Conservation (phyloP, 768 basidiomycete genomes). For the Amanita thiersii region DNA sequence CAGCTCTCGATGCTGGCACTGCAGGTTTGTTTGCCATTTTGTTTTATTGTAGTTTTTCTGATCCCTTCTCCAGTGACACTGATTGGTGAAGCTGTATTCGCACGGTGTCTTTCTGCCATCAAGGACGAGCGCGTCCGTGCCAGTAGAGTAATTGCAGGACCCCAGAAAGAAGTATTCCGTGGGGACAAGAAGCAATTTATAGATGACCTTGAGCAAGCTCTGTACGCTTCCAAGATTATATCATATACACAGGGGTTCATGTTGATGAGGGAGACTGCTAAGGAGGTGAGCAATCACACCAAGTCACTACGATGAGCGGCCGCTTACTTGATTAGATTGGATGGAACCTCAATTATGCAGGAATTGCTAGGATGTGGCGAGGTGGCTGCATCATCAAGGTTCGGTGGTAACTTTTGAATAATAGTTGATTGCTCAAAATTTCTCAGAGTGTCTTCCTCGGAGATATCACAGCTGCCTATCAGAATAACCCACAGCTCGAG, state of each 20-base stretch:
- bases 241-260: conserved; percentile 99
- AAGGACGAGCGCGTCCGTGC: conserved; percentile 94
- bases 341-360: conserved; percentile 97
- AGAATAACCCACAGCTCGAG: conserved; percentile 78
- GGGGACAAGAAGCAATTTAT: conserved; percentile 99
- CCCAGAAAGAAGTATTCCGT: conserved; percentile 87
- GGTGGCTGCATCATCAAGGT: conserved; percentile 99
- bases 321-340: conserved; percentile 36
- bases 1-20: conserved; percentile 88
- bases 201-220: conserved; percentile 96
- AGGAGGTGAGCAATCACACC: conserved; percentile 49
- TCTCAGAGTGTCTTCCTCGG: conserved; percentile 81
- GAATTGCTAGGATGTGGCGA: conserved; percentile 99
- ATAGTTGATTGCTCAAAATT: neutral
- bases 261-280: conserved; percentile 97
- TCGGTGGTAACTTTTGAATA: neutral
- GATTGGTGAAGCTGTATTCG: conserved; percentile 99
- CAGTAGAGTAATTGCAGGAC: conserved; percentile 84
- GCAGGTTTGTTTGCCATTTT: conserved; percentile 45
- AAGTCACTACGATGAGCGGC: neutral
- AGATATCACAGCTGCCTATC: conserved; percentile 87
- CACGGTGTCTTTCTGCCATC: conserved; percentile 94
- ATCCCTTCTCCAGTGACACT: conserved; percentile 66
- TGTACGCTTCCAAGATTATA: conserved; percentile 99
- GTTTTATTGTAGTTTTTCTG: conserved; percentile 7